Conservation (phyloP, 176 grass and related monocot species). For the Poa annua region DNA sequence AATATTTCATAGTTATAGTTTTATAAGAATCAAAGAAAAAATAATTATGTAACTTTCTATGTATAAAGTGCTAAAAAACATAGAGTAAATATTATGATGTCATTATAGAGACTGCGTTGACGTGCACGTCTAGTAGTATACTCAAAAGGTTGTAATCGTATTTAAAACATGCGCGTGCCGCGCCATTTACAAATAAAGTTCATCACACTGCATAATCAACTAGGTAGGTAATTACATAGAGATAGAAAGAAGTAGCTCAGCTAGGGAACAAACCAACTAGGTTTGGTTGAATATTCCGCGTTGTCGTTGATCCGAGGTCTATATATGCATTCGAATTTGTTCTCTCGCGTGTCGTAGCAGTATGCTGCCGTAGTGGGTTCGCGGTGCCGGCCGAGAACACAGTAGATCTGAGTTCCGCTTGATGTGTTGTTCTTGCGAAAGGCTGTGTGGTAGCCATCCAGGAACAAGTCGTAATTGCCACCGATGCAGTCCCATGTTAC, state of each 20-base stretch:
- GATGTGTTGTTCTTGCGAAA: not conserved
- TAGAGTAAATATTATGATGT: no score
- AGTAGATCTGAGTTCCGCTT: not conserved
- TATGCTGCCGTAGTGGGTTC: not conserved
- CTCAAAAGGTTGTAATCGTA: no score
- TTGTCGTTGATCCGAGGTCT: not conserved
- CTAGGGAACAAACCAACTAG: constrained; percentile 4
- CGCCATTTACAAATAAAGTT: no score
- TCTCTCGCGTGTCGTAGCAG: not conserved
- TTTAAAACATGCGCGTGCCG: no score
- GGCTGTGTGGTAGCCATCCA: not conserved
- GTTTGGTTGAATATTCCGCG: not conserved
- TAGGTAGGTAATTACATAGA: not conserved
- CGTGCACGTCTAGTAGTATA: no score
- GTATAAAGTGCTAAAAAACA: no score
- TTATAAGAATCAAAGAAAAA: no score
- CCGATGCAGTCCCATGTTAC: not conserved
- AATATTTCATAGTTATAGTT: no score
- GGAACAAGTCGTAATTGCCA: not conserved
- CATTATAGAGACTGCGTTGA: no score
- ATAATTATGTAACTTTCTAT: no score
- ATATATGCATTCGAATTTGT: not conserved
- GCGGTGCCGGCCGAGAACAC: not conserved
- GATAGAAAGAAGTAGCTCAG: not conserved
- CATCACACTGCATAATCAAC: no score